Evolutionary conservation across 2,329 filamentous ascomycete species (phyloP), one percentile per base, ranked within the genome.

Genomic region (Fusarium nematophilum): DNA sequence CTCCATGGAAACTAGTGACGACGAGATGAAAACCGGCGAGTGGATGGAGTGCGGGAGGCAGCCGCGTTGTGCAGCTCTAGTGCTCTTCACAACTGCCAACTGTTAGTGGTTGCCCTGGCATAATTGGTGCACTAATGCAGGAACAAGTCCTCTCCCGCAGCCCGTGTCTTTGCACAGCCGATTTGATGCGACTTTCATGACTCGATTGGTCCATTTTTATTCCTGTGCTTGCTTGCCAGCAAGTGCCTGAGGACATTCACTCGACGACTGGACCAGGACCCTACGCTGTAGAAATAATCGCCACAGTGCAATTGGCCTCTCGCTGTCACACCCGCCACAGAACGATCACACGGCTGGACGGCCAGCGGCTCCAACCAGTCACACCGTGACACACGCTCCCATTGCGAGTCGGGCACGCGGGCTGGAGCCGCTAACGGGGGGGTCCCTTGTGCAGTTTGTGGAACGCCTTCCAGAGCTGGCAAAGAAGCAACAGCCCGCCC

Each of bases 91-190:
- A 37, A 47, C 50, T 53, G 58, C 52, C 56, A 57, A 30, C 48
- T 52, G 10, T 37, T n/a, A 56, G 40, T 57, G 49, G 31, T 25
- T 40, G 62, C 56, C 57, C 62, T 67, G 62, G 45, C 54, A 65
- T 51, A 44, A 47, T 38, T 45, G 31, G 13, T 49, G 51, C 57
- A 57, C 67, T 69, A 69, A 68, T 69, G 67, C 67, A 69, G 67
- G 67, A 69, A 69, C 67, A 63, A 58, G 50, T 50, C 37, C 55
- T 56, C 50, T 57, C 57, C 59, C 45, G 27, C 53, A 39, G 23
- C 15, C 30, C 30, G 38, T 17, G n/a, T 14, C 27, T 18, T 31
- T 17, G 6, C 34, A 11, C 27, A 18, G 26, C 39, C 42, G 26
- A 36, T n/a, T 38, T 51, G 27, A 15, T 43, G 37, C n/a, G n/a